Percentiles rank a stretch among this genome's conserved stretches.
Conservation (phyloP, 495 filamentous ascomycete genomes). For the Penicillium waksmanii region DNA sequence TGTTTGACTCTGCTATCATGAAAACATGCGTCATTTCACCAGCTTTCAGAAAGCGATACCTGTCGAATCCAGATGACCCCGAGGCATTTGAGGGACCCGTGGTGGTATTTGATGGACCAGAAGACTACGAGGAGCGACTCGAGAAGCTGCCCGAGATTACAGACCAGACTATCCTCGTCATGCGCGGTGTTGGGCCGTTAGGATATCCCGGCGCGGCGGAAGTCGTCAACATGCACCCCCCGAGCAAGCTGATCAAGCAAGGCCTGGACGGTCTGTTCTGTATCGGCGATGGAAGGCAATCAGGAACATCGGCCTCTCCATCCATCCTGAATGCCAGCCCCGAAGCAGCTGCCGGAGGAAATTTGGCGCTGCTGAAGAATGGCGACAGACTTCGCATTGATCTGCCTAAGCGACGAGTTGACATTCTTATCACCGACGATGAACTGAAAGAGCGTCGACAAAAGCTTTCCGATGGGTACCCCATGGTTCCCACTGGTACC, state of each 20-base stretch:
- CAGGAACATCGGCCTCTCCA: slow-evolving; percentile 57
- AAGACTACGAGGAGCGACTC: slow-evolving; percentile 53
- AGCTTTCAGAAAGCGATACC: slow-evolving; percentile 48
- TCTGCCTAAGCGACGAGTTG: slow-evolving; percentile 54
- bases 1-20: slow-evolving; percentile 61
- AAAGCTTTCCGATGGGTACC: slow-evolving; percentile 41
- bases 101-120: slow-evolving; percentile 57
- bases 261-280: slow-evolving; percentile 56
- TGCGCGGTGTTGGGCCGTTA: slow-evolving; percentile 57
- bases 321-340: slow-evolving; percentile 61
- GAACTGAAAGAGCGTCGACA: slow-evolving; percentile 69
- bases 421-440: slow-evolving; percentile 55
- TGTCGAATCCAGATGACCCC: slow-evolving; percentile 53
- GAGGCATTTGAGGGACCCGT: slow-evolving; percentile 57
- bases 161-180: slow-evolving; percentile 54
- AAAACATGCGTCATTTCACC: slow-evolving; percentile 59
- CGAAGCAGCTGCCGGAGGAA: slow-evolving; percentile 63
- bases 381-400: slow-evolving; percentile 62
- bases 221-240: slow-evolving; percentile 61
- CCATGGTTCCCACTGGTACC: slow-evolving; percentile 31
- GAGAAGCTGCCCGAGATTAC: slow-evolving; percentile 51
- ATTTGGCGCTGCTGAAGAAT: slow-evolving; percentile 55
- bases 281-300: slow-evolving; percentile 59
- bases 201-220: slow-evolving; percentile 60
- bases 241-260: slow-evolving; percentile 46